Evolutionary conservation across 805 yeast species (phyloP), one percentile per base, ranked within the genome.

Genomic region (Candida ovalis): DNA sequence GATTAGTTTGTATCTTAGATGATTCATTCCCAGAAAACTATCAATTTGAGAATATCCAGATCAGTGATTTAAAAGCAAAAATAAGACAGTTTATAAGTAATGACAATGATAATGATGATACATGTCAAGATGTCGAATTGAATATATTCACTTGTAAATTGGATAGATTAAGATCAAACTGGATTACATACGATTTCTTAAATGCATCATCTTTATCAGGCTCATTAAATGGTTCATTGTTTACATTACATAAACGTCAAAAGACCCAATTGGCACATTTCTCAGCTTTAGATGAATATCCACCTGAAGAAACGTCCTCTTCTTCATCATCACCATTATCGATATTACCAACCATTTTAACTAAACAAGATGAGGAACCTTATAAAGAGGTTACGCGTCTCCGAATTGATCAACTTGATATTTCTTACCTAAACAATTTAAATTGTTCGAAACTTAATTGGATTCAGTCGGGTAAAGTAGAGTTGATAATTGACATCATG

Each of bases 161-260:
- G 50, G 83, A 86, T 8, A 76, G 73, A 51, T 61, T 87, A 36
- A 69, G 88, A 39, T 74, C 81, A 8, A 73, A 76, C 46, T 76
- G 85, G 72, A 56, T 82, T 25, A 66, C 84, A 39, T 68, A 82
- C 47, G 94, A 87, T 62, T 74, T 86, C 46, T 76, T 86, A 66
- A 82, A 81, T 60, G 88, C 90, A 13, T 74, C 75, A 47, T 81
- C 83, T 43, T 81, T 84, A 28, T 81, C 86, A 15, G 95, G 95
- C 0, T 80, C 91, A 0, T 72, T 86, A 13, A 84, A 86, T 58
- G 84, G 84, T 46, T 80, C 94, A 1, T 71, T 87, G 64, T 86
- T 86, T 66, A 84, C 90, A 0, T 74, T 87, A 21, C 94, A 86
- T 57, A 85, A 85, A 60, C 78, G 86, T 56, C 92, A 86, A 59